Evolutionary conservation across 179 eudicot genomes (phyloP).

Genomic region (Heliamphora ciliata): DNA sequence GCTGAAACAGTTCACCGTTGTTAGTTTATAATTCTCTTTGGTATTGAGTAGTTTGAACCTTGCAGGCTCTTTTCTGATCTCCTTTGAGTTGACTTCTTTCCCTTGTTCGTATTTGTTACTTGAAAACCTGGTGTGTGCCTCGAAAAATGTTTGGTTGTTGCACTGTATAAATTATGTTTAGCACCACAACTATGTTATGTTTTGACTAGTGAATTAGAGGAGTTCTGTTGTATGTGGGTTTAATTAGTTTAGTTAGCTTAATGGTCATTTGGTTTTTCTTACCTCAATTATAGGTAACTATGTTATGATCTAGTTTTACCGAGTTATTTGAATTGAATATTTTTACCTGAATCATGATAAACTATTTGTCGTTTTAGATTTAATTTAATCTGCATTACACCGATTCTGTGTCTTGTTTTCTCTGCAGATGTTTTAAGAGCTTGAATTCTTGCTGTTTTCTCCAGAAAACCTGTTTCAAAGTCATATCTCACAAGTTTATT

Average conservation of each 20-base stretch:
- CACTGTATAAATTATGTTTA: neutral
- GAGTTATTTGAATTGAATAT: neutral
- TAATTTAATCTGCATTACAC: neutral
- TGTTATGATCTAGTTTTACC: neutral
- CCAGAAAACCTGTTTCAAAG: neutral
- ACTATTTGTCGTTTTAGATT: neutral
- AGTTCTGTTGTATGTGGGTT: neutral
- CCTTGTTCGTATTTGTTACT: neutral
- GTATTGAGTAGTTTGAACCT: neutral
- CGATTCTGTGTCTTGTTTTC: neutral
- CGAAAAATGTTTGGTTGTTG: neutral
- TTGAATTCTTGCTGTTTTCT: slow-evolving; percentile 9
- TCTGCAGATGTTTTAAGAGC: slow-evolving; percentile 10
- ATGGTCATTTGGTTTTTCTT: slow-evolving; percentile 3
- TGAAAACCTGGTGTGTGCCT: slow-evolving; percentile 4
- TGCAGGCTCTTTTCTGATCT: neutral
- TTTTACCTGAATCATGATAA: neutral
- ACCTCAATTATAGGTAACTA: neutral
- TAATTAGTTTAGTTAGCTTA: neutral
- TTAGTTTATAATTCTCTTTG: neutral
- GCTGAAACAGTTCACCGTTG: neutral
- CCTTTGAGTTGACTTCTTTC: neutral
- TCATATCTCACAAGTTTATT: neutral
- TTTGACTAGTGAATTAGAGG: neutral
- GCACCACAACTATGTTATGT: no score